Conservation (phyloP, 2,329 filamentous ascomycete genomes). For the Exophiala sideris region DNA sequence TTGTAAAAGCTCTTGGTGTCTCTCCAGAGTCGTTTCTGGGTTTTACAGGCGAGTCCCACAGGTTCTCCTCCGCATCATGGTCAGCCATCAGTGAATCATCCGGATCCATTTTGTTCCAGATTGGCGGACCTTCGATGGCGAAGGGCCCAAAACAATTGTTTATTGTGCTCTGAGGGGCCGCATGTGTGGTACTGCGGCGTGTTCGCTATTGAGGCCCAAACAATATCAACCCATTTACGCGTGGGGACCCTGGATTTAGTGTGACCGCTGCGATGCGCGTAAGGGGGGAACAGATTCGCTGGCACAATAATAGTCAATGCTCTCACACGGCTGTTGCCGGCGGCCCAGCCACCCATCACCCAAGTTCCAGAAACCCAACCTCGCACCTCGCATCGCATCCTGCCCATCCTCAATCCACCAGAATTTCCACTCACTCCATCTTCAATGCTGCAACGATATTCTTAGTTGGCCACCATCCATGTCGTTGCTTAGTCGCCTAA, state of each 20-base stretch:
- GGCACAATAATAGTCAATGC: no score
- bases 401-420: background rate
- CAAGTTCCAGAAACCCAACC: background rate
- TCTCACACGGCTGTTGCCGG: no score
- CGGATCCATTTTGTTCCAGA: conserved; percentile 6
- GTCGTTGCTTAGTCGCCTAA: no score
- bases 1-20: conserved; percentile 3
- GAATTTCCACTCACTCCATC: background rate
- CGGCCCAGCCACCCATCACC: background rate
- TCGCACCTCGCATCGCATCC: background rate
- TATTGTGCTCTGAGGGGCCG: no score
- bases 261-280: no score
- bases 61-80: conserved; percentile 10
- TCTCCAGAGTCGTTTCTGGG: background rate
- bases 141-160: background rate
- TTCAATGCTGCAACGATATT: background rate
- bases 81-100: conserved; percentile 1
- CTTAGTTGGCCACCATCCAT: no score
- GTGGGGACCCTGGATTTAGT: background rate
- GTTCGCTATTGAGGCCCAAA: background rate
- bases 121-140: background rate
- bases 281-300: no score
- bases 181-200: background rate
- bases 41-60: conserved; percentile 16
- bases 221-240: conserved; percentile 1